These are phyloP conservation scores for Smittium culicis DNA, from an alignment of 371 early-diverging fungal genomes.

Conservation along the genomic window DNA sequence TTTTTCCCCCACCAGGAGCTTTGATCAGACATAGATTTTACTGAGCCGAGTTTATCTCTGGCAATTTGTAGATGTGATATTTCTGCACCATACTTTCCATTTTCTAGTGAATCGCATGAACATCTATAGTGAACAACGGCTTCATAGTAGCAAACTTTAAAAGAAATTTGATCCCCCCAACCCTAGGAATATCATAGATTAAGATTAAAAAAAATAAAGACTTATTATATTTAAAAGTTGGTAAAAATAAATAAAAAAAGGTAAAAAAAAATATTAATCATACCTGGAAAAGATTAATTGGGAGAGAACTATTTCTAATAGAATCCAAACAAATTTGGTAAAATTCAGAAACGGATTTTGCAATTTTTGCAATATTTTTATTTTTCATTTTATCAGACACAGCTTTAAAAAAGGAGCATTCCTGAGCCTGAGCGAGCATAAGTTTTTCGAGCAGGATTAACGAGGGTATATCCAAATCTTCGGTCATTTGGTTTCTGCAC, in stretches of 20 bases:
- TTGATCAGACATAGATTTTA: constrained; percentile 17
- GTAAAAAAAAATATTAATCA: neutral
- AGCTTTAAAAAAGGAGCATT: constrained; percentile 70
- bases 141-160: constrained; percentile 50
- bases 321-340: constrained; percentile 52
- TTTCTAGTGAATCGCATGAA: constrained; percentile 48
- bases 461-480: constrained; percentile 44
- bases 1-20: constrained; percentile 24
- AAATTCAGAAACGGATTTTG: constrained; percentile 49
- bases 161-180: constrained; percentile 51
- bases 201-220: neutral
- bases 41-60: constrained; percentile 34
- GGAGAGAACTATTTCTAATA: constrained; percentile 34
- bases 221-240: no score
- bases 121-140: constrained; percentile 66
- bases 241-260: neutral
- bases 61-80: constrained; percentile 56
- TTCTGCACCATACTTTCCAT: constrained; percentile 70
- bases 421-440: constrained; percentile 84
- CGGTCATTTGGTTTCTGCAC: constrained; percentile 32
- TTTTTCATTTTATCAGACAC: constrained; percentile 62
- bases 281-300: constrained; percentile 20
- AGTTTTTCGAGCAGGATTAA: constrained; percentile 46
- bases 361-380: constrained; percentile 57
- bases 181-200: constrained; percentile 5